Conservation (phyloP, 441 rosid species). For the Gossypium davidsonii region DNA sequence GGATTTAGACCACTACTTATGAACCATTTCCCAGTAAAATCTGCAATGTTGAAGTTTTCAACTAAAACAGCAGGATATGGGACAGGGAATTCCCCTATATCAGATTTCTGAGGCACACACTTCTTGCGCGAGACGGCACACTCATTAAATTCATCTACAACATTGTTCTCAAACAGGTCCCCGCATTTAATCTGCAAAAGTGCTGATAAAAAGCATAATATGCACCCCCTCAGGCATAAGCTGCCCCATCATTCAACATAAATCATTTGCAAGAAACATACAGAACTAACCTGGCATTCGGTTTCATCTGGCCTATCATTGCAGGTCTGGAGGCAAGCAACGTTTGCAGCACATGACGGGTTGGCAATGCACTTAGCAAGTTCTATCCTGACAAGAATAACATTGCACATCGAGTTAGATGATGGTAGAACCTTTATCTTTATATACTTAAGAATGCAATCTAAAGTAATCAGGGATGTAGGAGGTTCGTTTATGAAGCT, state of each 20-base stretch:
- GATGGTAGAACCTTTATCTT: not conserved
- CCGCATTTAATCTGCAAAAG: slow-evolving; percentile 78
- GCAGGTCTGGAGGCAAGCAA: slow-evolving; percentile 94
- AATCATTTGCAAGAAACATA: slow-evolving; percentile 1
- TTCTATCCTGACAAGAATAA: slow-evolving; percentile 56
- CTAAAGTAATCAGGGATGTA: not conserved
- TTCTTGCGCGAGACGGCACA: slow-evolving; percentile 90
- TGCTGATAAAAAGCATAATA: not conserved
- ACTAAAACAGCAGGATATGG: slow-evolving; percentile 82
- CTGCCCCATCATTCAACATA: not conserved
- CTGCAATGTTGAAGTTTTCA: slow-evolving; percentile 57
- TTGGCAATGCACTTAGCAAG: slow-evolving; percentile 85
- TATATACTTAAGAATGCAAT: not conserved
- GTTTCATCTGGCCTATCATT: slow-evolving; percentile 90
- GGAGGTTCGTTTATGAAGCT: not conserved
- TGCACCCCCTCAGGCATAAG: slow-evolving; percentile 1
- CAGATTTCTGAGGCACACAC: slow-evolving; percentile 83
- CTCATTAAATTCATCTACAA: slow-evolving; percentile 87
- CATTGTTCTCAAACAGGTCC: slow-evolving; percentile 73
- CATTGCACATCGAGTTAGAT: not conserved
- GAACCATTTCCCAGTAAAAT: slow-evolving; percentile 86
- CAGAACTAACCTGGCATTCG: slow-evolving; percentile 76
- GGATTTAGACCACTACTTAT: slow-evolving; percentile 87
- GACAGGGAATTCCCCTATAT: slow-evolving; percentile 76
- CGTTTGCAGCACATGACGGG: slow-evolving; percentile 82